phyloP scores from a whole-genome alignment of 2,329 filamentous ascomycete species.

The Teratosphaeria gauchensis region DNA sequence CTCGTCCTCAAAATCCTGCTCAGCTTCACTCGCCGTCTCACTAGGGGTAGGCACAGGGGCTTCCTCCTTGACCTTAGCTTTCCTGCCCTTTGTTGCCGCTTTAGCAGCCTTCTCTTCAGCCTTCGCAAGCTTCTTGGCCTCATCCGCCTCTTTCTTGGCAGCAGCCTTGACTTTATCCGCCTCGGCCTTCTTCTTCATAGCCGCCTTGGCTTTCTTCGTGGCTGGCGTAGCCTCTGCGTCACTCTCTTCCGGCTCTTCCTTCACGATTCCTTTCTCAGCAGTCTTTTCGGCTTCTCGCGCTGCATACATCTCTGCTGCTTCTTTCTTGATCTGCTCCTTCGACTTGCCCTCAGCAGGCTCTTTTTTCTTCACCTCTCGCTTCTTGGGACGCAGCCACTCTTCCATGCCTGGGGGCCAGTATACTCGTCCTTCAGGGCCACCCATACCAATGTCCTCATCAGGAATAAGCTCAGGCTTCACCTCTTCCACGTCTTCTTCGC shows the following conservation, averaged over 20 bases:
- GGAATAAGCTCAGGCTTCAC: slow-evolving; percentile 37
- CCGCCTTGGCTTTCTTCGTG: slow-evolving; percentile 31
- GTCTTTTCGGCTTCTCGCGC: slow-evolving; percentile 15
- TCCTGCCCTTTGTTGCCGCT: slow-evolving; percentile 13
- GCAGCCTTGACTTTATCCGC: slow-evolving; percentile 24
- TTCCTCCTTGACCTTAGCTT: slow-evolving; percentile 14
- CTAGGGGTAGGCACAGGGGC: slow-evolving; percentile 36
- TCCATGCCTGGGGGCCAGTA: slow-evolving; percentile 90
- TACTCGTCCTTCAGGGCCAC: slow-evolving; percentile 68
- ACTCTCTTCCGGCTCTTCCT: slow-evolving; percentile 9
- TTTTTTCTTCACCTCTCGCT: slow-evolving; percentile 55
- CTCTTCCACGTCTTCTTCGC: slow-evolving; percentile 17
- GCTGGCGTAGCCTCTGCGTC: slow-evolving; percentile 26
- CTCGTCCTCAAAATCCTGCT: slow-evolving; percentile 31
- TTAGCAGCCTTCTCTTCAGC: slow-evolving; percentile 24
- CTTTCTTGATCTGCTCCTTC: slow-evolving; percentile 25
- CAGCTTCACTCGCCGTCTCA: slow-evolving; percentile 20
- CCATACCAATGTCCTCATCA: slow-evolving; percentile 72
- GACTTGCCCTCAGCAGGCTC: slow-evolving; percentile 26
- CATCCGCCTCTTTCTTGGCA: slow-evolving; percentile 12
- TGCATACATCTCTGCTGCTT: slow-evolving; percentile 18
- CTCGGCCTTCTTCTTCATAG: slow-evolving; percentile 15
- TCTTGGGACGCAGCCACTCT: slow-evolving; percentile 76
- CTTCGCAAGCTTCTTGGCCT: slow-evolving; percentile 5
- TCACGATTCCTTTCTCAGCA: slow-evolving; percentile 2